A percentile compares a stretch with the other conserved stretches of the same genome.
Evolutionary conservation across 2,329 filamentous ascomycete genomes (phyloP).

Genomic region (Neopestalotiopsis sp.): DNA sequence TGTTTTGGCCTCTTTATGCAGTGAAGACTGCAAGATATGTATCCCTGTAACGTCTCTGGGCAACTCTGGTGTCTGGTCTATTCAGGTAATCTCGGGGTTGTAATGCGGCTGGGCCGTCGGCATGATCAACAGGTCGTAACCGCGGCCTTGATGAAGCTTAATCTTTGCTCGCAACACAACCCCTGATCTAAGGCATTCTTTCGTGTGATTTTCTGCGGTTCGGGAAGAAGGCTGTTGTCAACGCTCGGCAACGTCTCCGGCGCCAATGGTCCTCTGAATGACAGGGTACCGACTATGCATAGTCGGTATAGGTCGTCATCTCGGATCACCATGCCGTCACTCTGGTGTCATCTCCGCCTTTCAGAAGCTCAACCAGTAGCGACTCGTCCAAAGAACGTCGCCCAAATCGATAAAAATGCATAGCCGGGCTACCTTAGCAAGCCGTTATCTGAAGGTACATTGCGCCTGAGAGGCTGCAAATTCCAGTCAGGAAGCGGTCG

Average conservation of each 20-base stretch:
- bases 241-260: neutral
- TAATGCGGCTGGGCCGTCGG: neutral
- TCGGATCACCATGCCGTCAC: neutral
- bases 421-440: neutral
- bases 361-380: neutral
- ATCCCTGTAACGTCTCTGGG: neutral
- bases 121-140: neutral
- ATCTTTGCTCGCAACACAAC: neutral
- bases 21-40: neutral
- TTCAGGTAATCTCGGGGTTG: neutral
- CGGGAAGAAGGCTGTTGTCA: neutral
- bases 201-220: neutral
- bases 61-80: neutral
- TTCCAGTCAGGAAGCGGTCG: neutral
- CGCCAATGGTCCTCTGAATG: neutral
- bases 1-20: neutral
- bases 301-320: neutral
- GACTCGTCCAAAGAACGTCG: neutral
- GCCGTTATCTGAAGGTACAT: neutral
- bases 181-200: neutral
- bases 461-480: neutral
- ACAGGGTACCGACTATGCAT: neutral
- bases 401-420: neutral
- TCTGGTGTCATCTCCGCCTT: neutral
- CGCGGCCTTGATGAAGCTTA: neutral